Evolutionary conservation across 768 basidiomycete species (phyloP), one percentile per base, ranked within the genome.

Genomic region (Hydnomerulius pinastri): DNA sequence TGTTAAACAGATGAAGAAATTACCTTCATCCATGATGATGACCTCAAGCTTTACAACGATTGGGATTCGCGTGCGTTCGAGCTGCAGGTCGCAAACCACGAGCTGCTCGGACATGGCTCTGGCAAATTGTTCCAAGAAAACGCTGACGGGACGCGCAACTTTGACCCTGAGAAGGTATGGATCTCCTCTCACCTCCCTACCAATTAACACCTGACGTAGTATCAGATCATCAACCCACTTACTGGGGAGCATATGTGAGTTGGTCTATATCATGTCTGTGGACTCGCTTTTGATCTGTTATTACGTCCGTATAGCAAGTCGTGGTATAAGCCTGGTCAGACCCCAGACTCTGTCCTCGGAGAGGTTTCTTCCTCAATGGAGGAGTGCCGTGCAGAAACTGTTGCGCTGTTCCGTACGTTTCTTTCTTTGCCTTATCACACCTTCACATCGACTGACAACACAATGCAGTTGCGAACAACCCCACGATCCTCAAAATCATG

Each of bases 341-440:
- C 87, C 0, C 79, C 90, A 32, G 87, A 82, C 42, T 84, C 90
- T 9, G 85, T 92, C 2, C 75, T 95, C 2, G 92, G 92, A 1
- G 87, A 92, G 53, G 87, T 92, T 7, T 92, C 90, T 4, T 92
- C 91, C 0, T 93, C 92, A 1, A 82, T 93, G 81, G 92, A 94
- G 69, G 92, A 94, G 71, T 93, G 92, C 58, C 83, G 92, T n/a
- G 92, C 92, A 8, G 92, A 95, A 71, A 79, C 89, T 2, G 92
- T 92, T 18, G 88, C 88, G 0, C 73, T 94, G 35, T 93, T 82
- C 71, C 77, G 90, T 88, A 61, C 72, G 82, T 71, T 13, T 6
- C 20, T 28, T 29, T 42, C 8, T 43, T 13, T 29, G n/a, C 29
- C n/a, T 8, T 4, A 10, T 1, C 4, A 4, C n/a, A 33, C 28